phyloP scores from a whole-genome alignment of 495 filamentous ascomycete species.

The Penicillium cinerascens region DNA sequence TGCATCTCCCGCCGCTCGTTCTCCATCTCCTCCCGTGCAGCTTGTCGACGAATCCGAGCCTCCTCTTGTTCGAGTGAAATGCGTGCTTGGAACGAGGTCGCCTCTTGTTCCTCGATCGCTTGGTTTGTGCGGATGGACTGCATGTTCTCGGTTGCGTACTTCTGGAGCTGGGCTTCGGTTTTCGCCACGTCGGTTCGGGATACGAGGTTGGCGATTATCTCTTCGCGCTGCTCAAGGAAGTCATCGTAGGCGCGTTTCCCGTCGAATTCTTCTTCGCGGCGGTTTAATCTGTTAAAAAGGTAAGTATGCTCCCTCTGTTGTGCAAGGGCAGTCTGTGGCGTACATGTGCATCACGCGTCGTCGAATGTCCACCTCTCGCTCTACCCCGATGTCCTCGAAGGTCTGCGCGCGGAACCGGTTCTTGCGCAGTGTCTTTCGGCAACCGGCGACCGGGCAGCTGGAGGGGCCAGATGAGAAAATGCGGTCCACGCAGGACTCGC shows the following conservation, averaged over 20 bases:
- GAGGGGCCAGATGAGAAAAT: constrained; percentile 90
- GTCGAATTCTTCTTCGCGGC: constrained; percentile 85
- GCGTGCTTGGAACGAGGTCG: constrained; percentile 50
- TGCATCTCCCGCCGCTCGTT: constrained; percentile 61
- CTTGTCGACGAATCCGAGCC: constrained; percentile 51
- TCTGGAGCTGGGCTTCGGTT: constrained; percentile 64
- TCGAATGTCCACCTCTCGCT: constrained; percentile 92
- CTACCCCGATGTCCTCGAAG: constrained; percentile 84
- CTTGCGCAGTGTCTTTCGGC: constrained; percentile 79
- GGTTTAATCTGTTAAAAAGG: constrained; percentile 61
- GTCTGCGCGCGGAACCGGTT: constrained; percentile 80
- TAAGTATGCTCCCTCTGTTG: not conserved
- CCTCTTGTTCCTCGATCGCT: constrained; percentile 51
- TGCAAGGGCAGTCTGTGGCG: constrained; percentile 1
- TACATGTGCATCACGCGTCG: constrained; percentile 71
- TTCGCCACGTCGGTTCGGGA: constrained; percentile 63
- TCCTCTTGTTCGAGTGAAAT: constrained; percentile 70
- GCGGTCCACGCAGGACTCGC: constrained; percentile 86
- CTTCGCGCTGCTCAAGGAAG: constrained; percentile 91
- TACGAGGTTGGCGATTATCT: constrained; percentile 84
- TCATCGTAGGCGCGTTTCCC: constrained; percentile 79
- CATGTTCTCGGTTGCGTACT: constrained; percentile 65
- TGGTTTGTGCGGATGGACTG: constrained; percentile 55
- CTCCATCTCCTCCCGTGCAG: constrained; percentile 56
- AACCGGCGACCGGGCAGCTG: constrained; percentile 84